Base-by-base conservation (phyloP, 345 rosid genomes). In the Crucihimalaya himalaica region DNA sequence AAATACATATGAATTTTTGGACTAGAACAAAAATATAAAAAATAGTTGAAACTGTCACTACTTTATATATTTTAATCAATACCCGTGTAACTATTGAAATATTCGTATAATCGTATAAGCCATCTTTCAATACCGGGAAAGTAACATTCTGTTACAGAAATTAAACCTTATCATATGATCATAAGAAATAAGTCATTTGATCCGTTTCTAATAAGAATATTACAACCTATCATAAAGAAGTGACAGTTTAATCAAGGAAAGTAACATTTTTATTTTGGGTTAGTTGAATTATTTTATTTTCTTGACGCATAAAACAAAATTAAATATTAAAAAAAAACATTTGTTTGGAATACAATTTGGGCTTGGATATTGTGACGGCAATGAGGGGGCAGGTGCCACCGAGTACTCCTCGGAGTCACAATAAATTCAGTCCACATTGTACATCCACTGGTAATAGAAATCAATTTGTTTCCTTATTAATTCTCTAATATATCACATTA, bases 341-440 rank as follows among this genome's bases (percentile, higher is more conserved):
- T 15, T 39, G 20, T 27, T 16, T 57, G n/a, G n/a, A 27, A 37
- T 16, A 37, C 40, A 1, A 11, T 37, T 37, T 66, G 31, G 14
- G 45, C 59, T 15, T 51, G 40, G 63, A 68, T 52, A 68, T 42
- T 34, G 51, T 45, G 55, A 68, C 13, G 70, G 45, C 31, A 8
- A 3, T 13, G 18, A 71, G 21, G 67, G 12, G 31, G 28, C 61
- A 66, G 25, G 61, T 47, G 19, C 53, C 53, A 66, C 43, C 25
- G 21, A 29, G 68, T 39, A 50, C 15, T 59, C 68, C 55, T 58
- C 39, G 79, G 43, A 68, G 56, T 53, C 64, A 0, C 77, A 60
- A 62, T 55, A 69, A 68, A 32, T 20, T 51, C 16, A 28, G 65
- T 45, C 56, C 51, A 75, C 70, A 69, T 68, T 68, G 43, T 62